phyloP scores from a whole-genome alignment of 805 yeast genomes.

The Schwanniomyces sp. region DNA sequence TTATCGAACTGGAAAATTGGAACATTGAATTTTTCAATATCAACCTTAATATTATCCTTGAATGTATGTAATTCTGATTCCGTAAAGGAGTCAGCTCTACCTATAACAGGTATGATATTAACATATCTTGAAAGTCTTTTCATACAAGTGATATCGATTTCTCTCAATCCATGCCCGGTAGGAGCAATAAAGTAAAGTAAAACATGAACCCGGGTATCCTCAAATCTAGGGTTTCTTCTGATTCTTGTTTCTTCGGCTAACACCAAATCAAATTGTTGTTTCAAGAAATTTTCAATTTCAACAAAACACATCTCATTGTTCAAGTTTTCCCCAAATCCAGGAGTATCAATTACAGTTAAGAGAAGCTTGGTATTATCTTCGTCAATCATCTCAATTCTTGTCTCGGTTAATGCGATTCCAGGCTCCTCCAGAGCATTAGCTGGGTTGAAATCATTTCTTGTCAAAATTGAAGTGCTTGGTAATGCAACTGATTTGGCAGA shows the following conservation, averaged over 20 bases:
- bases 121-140: constrained; percentile 66
- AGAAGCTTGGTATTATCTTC: constrained; percentile 56
- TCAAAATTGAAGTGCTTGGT: constrained; percentile 54
- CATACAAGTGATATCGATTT: constrained; percentile 74
- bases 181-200: constrained; percentile 78
- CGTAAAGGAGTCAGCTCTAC: constrained; percentile 79
- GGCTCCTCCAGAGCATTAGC: constrained; percentile 61
- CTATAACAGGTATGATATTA: constrained; percentile 80
- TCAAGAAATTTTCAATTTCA: constrained; percentile 65
- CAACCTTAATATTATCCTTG: constrained; percentile 59
- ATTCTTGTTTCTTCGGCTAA: constrained; percentile 86
- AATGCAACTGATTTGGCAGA: constrained; percentile 55
- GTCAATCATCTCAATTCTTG: constrained; percentile 58
- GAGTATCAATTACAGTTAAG: constrained; percentile 65
- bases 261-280: constrained; percentile 75
- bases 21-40: constrained; percentile 65
- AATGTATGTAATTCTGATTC: constrained; percentile 59
- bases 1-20: constrained; percentile 75
- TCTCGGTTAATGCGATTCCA: constrained; percentile 72
- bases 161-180: constrained; percentile 77
- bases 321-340: constrained; percentile 77
- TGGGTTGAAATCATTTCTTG: constrained; percentile 61
- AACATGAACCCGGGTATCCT: constrained; percentile 75
- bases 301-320: constrained; percentile 66
- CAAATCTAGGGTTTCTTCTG: constrained; percentile 79